Base-by-base conservation (phyloP, 306 rosid genomes). In the Gastrolobium villosum region DNA sequence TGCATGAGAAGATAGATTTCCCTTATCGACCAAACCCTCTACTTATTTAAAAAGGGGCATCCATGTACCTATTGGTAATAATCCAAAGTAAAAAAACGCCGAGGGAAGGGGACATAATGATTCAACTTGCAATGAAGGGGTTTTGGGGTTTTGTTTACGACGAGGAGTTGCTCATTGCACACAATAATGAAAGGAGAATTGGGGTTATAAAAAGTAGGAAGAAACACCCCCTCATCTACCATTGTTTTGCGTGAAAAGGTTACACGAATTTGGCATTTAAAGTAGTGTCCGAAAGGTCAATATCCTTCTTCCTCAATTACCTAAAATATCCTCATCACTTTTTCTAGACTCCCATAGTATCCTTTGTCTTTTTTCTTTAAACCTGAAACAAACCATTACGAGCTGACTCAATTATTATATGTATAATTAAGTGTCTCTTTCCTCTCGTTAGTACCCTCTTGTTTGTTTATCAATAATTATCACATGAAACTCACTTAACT, bases 191-290 rank as follows among this genome's bases (percentile, higher is more conserved):
- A 84, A 83, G 79, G 52, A 5, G 67, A 81, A 53, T 44, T 82
- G 35, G 68, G 60, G 78, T 62, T 69, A 50, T 34, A 77, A 82
- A 70, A 82, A 54, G 74, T 60, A 35, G 10, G 14, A 15, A 37
- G 43, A 69, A 69, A 60, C 44, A 69, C 37, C 68, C 0, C 41
- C 49, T 69, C 79, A 53, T 70, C 48, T 68, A 43, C 46, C 86
- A 84, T 92, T 30, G 89, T 85, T 92, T 89, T 88, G 88, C 87
- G 94, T 89, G 97, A 79, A 89, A 80, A 89, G 89, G 91, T 78
- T 79, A 78, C 34, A 87, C 81, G 75, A 78, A 67, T 48, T 81
- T 78, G 81, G 90, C 90, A 82, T 86, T 88, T 91, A 88, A 91
- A 80, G 87, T 80, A 72, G 74, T 43, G 84, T 81, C 73, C 82